Conservation (phyloP, 768 basidiomycete genomes). For the Suillus variegatus region DNA sequence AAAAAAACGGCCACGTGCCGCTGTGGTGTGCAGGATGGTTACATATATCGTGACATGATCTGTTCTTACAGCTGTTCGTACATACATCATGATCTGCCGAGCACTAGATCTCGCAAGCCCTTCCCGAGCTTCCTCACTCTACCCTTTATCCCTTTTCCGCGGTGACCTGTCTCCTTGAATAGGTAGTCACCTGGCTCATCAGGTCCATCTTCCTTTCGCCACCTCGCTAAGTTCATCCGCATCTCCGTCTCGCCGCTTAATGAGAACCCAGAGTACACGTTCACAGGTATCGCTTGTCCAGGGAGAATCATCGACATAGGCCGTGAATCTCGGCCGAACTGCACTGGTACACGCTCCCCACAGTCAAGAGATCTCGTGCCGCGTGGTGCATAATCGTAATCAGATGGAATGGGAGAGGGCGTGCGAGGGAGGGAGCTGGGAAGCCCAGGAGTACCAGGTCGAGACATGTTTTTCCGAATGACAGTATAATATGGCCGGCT, state of each 20-base stretch:
- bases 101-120: conserved; percentile 33
- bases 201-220: conserved; percentile 31
- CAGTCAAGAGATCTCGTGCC: conserved; percentile 36
- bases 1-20: not conserved
- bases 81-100: conserved; percentile 24
- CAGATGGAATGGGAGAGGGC: conserved; percentile 27
- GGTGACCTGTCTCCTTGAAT: conserved; percentile 29
- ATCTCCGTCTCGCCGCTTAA: conserved; percentile 62
- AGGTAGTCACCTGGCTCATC: conserved; percentile 32
- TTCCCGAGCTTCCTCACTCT: conserved; percentile 31
- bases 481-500: conserved; percentile 56
- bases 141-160: conserved; percentile 22
- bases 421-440: conserved; percentile 27
- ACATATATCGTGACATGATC: not conserved
- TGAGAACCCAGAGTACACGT: conserved; percentile 44
- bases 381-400: conserved; percentile 23
- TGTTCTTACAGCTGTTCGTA: conserved; percentile 3
- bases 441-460: conserved; percentile 37
- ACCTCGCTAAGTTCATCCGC: conserved; percentile 52
- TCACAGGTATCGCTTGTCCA: conserved; percentile 20
- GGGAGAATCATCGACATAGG: conserved; percentile 31
- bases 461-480: conserved; percentile 50
- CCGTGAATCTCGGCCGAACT: conserved; percentile 22
- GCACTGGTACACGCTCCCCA: conserved; percentile 20
- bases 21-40: not conserved